Conservation (phyloP, 2,329 filamentous ascomycete species). For the Elsinoe batatas region DNA sequence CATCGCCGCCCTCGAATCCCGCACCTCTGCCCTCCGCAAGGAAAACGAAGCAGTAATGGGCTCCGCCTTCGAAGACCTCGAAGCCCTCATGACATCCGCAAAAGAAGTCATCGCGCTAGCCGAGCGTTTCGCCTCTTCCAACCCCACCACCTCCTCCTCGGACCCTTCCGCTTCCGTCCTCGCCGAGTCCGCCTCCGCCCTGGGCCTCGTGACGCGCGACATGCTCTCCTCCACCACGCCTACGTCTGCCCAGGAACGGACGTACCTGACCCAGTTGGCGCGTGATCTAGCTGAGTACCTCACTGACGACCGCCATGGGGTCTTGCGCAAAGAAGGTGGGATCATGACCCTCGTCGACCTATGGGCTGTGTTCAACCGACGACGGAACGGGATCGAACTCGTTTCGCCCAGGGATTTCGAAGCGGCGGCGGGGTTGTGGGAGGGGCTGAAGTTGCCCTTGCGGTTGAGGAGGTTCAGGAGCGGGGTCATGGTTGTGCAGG, state of each 20-base stretch:
- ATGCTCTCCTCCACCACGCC: constrained; percentile 69
- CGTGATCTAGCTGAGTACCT: constrained; percentile 81
- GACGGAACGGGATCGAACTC: constrained; percentile 84
- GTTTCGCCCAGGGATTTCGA: constrained; percentile 88
- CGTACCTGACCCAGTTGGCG: constrained; percentile 82
- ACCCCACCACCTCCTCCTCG: constrained; percentile 39
- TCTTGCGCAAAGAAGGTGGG: constrained; percentile 70
- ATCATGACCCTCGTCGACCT: constrained; percentile 85
- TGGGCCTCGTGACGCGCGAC: constrained; percentile 87
- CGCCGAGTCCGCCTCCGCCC: constrained; percentile 70
- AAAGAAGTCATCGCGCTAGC: constrained; percentile 93
- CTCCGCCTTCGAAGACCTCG: constrained; percentile 88
- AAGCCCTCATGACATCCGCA: constrained; percentile 92
- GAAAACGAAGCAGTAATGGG: constrained; percentile 92
- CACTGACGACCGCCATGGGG: constrained; percentile 70
- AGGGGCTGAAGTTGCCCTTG: constrained; percentile 74
- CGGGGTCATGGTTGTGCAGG: constrained; percentile 88
- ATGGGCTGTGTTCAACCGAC: constrained; percentile 91
- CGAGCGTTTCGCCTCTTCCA: constrained; percentile 64
- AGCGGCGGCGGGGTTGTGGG: constrained; percentile 81
- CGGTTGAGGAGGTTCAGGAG: constrained; percentile 82
- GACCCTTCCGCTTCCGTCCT: constrained; percentile 63
- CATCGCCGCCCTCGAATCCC: constrained; percentile 83
- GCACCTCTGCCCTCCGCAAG: constrained; percentile 72
- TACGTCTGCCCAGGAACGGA: constrained; percentile 60